Percentiles rank a stretch among this genome's conserved stretches.
Evolutionary conservation across 2,329 filamentous ascomycete genomes (phyloP).

Genomic region (Fusarium sp.): DNA sequence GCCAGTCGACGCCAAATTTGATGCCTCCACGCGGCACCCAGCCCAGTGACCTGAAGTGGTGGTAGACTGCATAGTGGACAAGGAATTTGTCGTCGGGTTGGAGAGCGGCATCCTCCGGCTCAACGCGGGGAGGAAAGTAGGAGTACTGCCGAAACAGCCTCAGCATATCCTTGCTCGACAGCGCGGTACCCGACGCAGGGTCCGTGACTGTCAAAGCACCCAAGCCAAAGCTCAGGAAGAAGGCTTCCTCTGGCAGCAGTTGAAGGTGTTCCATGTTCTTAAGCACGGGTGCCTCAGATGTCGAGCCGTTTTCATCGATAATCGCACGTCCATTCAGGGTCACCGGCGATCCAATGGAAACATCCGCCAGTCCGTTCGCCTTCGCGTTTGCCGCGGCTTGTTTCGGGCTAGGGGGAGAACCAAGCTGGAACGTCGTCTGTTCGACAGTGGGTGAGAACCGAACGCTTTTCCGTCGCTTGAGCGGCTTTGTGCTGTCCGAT

Average conservation of each 20-base stretch:
- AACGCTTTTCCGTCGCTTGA: conserved; percentile 74
- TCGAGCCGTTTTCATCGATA: not conserved
- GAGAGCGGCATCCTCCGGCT: conserved; percentile 59
- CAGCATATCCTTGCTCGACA: conserved; percentile 73
- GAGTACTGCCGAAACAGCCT: conserved; percentile 78
- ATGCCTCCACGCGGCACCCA: conserved; percentile 95
- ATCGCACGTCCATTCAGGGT: conserved; percentile 15
- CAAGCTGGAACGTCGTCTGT: conserved; percentile 71
- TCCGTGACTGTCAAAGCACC: conserved; percentile 79
- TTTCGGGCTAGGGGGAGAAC: conserved; percentile 67
- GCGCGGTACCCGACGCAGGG: conserved; percentile 58
- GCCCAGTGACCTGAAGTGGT: conserved; percentile 95
- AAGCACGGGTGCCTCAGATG: conserved; percentile 44
- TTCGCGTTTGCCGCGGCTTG: conserved; percentile 45
- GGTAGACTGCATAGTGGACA: conserved; percentile 89
- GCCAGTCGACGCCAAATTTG: conserved; percentile 95
- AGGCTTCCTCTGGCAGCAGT: conserved; percentile 89
- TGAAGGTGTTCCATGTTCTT: conserved; percentile 87
- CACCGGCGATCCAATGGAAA: conserved; percentile 27
- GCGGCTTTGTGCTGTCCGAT: conserved; percentile 34
- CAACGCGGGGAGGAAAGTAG: conserved; percentile 73
- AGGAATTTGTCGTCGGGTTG: conserved; percentile 88
- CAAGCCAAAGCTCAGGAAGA: conserved; percentile 88
- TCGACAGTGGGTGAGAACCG: conserved; percentile 79
- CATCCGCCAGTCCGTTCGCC: conserved; percentile 18